Conservation (phyloP, 2,329 filamentous ascomycete genomes). For the Fusarium armeniacum region DNA sequence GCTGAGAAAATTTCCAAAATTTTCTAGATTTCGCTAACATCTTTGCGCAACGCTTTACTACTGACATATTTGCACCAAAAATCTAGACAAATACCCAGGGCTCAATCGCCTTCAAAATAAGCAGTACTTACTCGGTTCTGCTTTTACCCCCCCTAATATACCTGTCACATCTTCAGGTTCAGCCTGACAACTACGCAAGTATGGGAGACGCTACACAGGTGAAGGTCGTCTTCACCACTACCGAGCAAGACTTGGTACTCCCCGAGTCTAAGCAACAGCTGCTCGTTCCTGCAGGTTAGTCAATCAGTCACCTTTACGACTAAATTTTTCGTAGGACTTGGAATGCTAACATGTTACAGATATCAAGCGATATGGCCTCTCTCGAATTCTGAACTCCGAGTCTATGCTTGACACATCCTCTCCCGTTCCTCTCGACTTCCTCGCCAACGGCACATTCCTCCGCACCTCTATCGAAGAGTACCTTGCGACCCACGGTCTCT, state of each 20-base stretch:
- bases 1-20: slow-evolving; percentile 48
- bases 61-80: slow-evolving; percentile 17
- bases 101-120: slow-evolving; percentile 21
- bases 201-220: slow-evolving; percentile 67
- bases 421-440: slow-evolving; percentile 90
- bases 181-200: slow-evolving; percentile 19
- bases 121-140: slow-evolving; percentile 7
- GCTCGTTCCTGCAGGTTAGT: slow-evolving; percentile 71
- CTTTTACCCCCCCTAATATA: not conserved
- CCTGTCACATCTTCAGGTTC: not conserved
- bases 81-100: slow-evolving; percentile 37
- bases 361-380: slow-evolving; percentile 78
- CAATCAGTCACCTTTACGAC: not conserved
- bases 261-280: slow-evolving; percentile 73
- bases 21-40: slow-evolving; percentile 44
- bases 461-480: slow-evolving; percentile 92
- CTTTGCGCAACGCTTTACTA: slow-evolving; percentile 31
- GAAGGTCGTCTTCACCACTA: slow-evolving; percentile 77
- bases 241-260: slow-evolving; percentile 72
- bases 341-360: slow-evolving; percentile 57
- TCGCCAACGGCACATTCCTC: slow-evolving; percentile 93
- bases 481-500: slow-evolving; percentile 86
- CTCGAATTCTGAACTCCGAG: slow-evolving; percentile 78
- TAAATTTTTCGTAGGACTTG: not conserved
- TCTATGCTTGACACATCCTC: slow-evolving; percentile 75